Evolutionary conservation across 805 yeast genomes (phyloP).

Genomic region (Candida hungchunana): DNA sequence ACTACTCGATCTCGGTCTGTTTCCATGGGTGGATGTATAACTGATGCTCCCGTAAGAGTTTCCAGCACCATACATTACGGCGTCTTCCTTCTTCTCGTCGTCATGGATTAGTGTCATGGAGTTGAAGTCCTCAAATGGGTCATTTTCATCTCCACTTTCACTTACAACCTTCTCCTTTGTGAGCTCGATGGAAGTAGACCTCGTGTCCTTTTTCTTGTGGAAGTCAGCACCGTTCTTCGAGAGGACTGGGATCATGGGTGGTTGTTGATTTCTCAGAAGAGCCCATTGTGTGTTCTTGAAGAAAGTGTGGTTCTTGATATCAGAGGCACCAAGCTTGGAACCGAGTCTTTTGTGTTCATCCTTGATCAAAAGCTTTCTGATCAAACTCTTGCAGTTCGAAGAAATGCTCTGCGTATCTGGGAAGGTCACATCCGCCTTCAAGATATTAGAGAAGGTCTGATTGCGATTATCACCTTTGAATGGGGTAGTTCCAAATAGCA

Average conservation of each 20-base stretch:
- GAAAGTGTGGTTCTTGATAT: conserved; percentile 84
- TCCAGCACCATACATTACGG: conserved; percentile 44
- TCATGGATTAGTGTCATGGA: conserved; percentile 83
- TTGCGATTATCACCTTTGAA: conserved; percentile 89
- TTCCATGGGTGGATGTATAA: conserved; percentile 31
- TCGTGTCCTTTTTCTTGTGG: conserved; percentile 28
- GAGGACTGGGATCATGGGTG: conserved; percentile 92
- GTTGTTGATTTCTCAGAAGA: conserved; percentile 80
- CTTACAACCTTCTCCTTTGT: conserved; percentile 23
- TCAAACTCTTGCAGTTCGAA: conserved; percentile 71
- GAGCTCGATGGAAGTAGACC: conserved; percentile 25
- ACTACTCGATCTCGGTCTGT: conserved; percentile 36
- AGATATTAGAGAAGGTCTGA: conserved; percentile 81
- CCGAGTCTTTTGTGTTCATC: conserved; percentile 90
- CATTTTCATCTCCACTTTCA: conserved; percentile 33
- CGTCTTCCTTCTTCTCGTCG: conserved; percentile 44
- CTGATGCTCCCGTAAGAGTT: conserved; percentile 39
- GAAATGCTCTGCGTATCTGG: conserved; percentile 66
- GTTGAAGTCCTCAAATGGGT: conserved; percentile 82
- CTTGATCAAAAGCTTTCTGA: conserved; percentile 77
- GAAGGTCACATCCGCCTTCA: conserved; percentile 80
- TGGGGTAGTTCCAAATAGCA: conserved; percentile 95
- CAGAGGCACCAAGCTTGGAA: conserved; percentile 91
- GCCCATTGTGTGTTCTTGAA: conserved; percentile 97
- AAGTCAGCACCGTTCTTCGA: conserved; percentile 51